Evolutionary conservation across 345 rosid species (phyloP), one percentile per base, ranked within the genome.

Genomic region (Dipteronia dyeriana): DNA sequence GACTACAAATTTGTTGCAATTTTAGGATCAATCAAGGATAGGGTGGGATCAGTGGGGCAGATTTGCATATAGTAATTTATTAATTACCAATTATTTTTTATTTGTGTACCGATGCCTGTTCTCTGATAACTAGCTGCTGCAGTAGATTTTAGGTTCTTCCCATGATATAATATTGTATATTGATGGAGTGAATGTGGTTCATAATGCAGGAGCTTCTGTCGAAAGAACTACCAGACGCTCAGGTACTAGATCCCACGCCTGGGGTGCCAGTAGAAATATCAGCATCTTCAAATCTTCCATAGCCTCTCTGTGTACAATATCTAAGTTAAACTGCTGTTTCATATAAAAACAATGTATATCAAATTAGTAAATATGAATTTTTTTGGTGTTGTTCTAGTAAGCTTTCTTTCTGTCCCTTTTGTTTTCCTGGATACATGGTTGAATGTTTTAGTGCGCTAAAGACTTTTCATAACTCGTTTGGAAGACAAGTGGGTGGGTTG

Each of bases 181-280:
- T 57, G 38, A 59, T 69, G 41, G 60, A 39, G 26, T 39, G 14
- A 72, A 72, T 23, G 38, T 6, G 17, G 22, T 60, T 63, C 38
- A 39, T 25, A 43, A 34, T 79, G 84, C 78, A 93, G 98, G 94
- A 87, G 54, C 87, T 95, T 63, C 80, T 93, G 79, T 85, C 85
- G 2, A 89, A 78, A 82, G 93, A 91, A 78, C 68, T 91, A 41
- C 94, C 98, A 47, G 83, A 83, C 69, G 90, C 95, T 76, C 85
- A 79, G 79, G 88, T 90, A 38, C 81, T 90, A 75, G 97, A 88
- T 79, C 94, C 95, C 41, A 83, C 73, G 10, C 91, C 94, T 45
- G 99, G 98, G 6, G 88, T 85, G 16, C 89, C 99, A 4, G 75
- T 95, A 19, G 88, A 85, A 81, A 79, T 93, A 75, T 76, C 82